Conservation (phyloP, 306 rosid species). For the Sicyos edulis region DNA sequence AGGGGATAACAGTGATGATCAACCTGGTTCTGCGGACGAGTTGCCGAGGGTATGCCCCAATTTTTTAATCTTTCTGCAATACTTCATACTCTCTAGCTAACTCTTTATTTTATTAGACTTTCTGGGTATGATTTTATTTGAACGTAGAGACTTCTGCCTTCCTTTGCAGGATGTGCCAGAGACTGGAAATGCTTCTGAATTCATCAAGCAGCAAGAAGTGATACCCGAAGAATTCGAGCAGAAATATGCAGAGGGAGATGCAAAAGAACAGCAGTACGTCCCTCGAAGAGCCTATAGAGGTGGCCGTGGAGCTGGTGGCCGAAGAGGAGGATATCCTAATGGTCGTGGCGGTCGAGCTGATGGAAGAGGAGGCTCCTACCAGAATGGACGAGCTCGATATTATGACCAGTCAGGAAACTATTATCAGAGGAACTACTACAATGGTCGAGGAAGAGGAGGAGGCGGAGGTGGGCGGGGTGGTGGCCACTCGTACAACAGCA, state of each 20-base stretch:
- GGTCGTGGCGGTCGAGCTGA: constrained; percentile 80
- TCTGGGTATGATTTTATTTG: neutral
- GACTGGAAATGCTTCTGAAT: constrained; percentile 39
- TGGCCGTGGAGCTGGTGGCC: constrained; percentile 78
- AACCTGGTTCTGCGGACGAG: constrained; percentile 18
- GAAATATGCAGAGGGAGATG: constrained; percentile 52
- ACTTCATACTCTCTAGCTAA: neutral
- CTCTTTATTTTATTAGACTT: neutral
- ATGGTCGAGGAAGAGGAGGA: constrained; percentile 55
- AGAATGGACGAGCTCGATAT: constrained; percentile 68
- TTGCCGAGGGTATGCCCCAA: constrained; percentile 3
- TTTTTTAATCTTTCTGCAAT: neutral
- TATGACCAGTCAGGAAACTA: constrained; percentile 82
- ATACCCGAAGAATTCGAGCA: constrained; percentile 45
- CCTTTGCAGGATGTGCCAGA: constrained; percentile 56
- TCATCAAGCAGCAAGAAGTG: constrained; percentile 41
- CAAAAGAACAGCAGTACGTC: constrained; percentile 54
- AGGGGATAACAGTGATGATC: constrained; percentile 20
- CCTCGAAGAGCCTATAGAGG: constrained; percentile 69
- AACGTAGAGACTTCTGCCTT: constrained; percentile 15
- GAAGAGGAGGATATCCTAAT: constrained; percentile 72
- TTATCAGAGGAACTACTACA: constrained; percentile 54
- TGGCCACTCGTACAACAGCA: constrained; percentile 46
- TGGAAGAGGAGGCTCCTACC: constrained; percentile 50
- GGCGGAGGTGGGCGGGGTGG: constrained; percentile 67